Evolutionary conservation across 1,284 basidiomycete genomes (phyloP).

Genomic region (Heterobasidion annosum): DNA sequence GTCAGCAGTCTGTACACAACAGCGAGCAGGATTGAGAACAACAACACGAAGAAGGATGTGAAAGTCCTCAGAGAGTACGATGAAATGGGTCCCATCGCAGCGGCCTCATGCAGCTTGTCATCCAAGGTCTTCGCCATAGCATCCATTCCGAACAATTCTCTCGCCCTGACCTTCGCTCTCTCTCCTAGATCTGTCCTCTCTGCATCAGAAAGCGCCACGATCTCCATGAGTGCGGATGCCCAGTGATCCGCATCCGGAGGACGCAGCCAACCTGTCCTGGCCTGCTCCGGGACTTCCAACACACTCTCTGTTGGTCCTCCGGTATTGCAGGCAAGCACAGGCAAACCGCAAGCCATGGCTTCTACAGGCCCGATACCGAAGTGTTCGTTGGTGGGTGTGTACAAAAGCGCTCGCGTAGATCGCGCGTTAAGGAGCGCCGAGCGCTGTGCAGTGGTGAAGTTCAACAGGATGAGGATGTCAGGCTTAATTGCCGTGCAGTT

Average conservation of each 20-base stretch:
- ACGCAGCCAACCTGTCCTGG: constrained; percentile 65
- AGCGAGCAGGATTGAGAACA: not conserved
- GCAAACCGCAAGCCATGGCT: constrained; percentile 87
- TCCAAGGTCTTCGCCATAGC: constrained; percentile 62
- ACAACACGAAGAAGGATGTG: not conserved
- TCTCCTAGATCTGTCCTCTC: constrained; percentile 41
- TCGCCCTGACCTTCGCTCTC: constrained; percentile 52
- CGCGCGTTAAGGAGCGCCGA: constrained; percentile 63
- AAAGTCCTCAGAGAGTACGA: not conserved
- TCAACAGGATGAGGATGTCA: constrained; percentile 78
- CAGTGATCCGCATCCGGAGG: constrained; percentile 54
- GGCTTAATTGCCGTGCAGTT: constrained; percentile 28
- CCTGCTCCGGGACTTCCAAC: constrained; percentile 37
- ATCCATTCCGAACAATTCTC: constrained; percentile 45
- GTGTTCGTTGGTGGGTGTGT: constrained; percentile 94
- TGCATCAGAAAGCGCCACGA: constrained; percentile 39
- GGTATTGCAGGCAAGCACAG: constrained; percentile 82
- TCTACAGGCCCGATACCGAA: constrained; percentile 97
- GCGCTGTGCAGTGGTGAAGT: constrained; percentile 77
- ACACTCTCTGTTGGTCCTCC: constrained; percentile 93
- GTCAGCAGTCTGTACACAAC: not conserved
- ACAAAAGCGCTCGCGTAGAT: constrained; percentile 70
- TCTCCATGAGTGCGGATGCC: constrained; percentile 57
- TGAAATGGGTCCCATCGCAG: constrained; percentile 31
- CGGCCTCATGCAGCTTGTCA: constrained; percentile 42